Percentiles rank a stretch among this genome's conserved stretches.
phyloP scores from a whole-genome alignment of 148 eudicot genomes.

The Persicaria maculosa region DNA sequence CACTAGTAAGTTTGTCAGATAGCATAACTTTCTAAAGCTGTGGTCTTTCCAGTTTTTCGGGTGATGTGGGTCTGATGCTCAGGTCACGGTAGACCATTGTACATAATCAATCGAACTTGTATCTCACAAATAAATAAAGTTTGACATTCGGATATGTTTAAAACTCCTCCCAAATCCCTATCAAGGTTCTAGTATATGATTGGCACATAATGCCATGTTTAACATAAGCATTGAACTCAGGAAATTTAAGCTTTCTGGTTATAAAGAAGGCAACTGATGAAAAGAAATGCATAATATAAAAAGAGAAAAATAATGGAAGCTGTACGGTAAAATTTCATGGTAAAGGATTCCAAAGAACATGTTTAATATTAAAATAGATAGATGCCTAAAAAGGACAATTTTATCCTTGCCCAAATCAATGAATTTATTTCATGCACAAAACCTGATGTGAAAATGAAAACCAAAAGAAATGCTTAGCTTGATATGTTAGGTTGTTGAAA shows the following conservation, averaged over 20 bases:
- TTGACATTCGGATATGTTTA: neutral
- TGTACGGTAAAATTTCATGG: neutral
- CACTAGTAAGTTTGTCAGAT: neutral
- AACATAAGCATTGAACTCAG: neutral
- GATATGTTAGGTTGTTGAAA: neutral
- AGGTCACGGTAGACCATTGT: neutral
- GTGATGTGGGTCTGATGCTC: neutral
- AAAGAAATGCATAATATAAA: neutral
- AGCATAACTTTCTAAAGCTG: neutral
- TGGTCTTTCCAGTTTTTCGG: slow-evolving; percentile 1
- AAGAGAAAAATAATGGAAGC: neutral
- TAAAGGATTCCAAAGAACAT: neutral
- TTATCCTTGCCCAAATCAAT: neutral
- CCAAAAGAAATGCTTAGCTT: neutral
- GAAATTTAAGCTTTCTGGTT: neutral
- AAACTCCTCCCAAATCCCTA: neutral
- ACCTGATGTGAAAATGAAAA: neutral
- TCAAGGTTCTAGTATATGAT: neutral
- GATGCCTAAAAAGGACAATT: neutral
- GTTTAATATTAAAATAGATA: neutral
- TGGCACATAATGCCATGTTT: neutral
- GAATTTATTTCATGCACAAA: neutral
- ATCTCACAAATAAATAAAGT: neutral
- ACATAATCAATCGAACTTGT: neutral
- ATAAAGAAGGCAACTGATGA: neutral